Conservation (phyloP, 257 asterid genomes). For the Solanum boliviense region DNA sequence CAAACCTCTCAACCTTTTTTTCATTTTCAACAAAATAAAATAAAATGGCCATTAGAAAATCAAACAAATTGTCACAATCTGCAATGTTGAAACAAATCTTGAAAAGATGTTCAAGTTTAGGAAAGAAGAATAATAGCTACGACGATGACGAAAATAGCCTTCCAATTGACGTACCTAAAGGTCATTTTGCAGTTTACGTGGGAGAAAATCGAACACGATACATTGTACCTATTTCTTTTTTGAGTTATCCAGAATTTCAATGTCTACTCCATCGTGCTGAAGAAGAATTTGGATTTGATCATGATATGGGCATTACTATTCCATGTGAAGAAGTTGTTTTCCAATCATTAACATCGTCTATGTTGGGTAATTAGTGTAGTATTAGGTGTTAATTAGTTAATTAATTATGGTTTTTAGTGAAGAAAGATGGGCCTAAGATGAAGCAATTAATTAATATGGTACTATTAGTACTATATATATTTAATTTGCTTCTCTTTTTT, state of each 20-base stretch:
- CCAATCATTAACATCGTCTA: constrained; percentile 26
- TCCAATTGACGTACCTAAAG: constrained; percentile 38
- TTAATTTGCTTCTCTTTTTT: constrained; percentile 7
- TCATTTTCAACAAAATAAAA: not conserved
- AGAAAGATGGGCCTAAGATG: constrained; percentile 17
- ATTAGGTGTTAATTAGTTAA: not conserved
- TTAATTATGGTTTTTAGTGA: not conserved
- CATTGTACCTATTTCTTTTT: constrained; percentile 31
- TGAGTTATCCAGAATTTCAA: constrained; percentile 32
- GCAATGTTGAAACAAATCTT: constrained; percentile 30
- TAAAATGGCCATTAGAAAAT: constrained; percentile 29
- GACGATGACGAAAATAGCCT: constrained; percentile 17
- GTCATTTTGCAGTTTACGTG: constrained; percentile 37
- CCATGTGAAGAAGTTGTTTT: constrained; percentile 44
- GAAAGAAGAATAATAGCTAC: constrained; percentile 22
- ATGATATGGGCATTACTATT: constrained; percentile 36
- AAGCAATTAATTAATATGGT: not conserved
- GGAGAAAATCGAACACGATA: constrained; percentile 35
- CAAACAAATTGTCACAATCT: constrained; percentile 27
- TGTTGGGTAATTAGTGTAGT: constrained; percentile 17
- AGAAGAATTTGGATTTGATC: constrained; percentile 43
- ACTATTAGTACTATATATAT: not conserved
- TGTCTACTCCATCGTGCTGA: constrained; percentile 35
- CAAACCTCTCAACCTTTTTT: not conserved
- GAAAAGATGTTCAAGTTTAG: constrained; percentile 40